Conservation (phyloP, 805 yeast genomes). For the Komagataella pastoris region DNA sequence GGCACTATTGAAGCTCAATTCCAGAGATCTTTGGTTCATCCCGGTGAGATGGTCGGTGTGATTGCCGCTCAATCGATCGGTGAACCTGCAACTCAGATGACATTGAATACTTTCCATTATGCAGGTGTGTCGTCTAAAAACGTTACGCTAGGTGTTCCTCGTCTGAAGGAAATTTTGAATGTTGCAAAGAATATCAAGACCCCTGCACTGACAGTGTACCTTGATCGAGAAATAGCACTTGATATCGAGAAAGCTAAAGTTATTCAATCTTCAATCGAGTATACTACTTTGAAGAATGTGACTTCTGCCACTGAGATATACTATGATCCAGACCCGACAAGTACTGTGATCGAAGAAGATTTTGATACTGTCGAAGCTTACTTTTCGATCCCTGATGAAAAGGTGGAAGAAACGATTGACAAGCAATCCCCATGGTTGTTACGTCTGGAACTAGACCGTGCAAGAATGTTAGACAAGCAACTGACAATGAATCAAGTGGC, state of each 20-base stretch:
- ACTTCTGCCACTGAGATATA: constrained; percentile 95
- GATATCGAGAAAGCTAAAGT: constrained; percentile 92
- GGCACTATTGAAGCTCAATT: constrained; percentile 93
- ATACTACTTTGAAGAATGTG: constrained; percentile 86
- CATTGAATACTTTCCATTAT: constrained; percentile 93
- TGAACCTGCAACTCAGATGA: constrained; percentile 98
- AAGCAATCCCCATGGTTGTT: constrained; percentile 97
- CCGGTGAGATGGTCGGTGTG: constrained; percentile 98
- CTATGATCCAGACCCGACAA: constrained; percentile 96
- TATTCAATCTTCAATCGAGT: constrained; percentile 94
- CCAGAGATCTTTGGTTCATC: constrained; percentile 81
- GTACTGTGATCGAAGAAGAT: constrained; percentile 95
- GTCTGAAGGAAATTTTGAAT: constrained; percentile 93
- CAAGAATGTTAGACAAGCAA: constrained; percentile 96
- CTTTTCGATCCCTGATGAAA: constrained; percentile 96
- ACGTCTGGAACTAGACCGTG: constrained; percentile 95
- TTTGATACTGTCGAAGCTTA: constrained; percentile 94
- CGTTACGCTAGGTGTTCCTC: constrained; percentile 94
- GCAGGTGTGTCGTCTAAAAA: constrained; percentile 97
- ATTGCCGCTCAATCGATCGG: constrained; percentile 97
- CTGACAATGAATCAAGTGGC: constrained; percentile 98
- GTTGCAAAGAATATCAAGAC: constrained; percentile 98
- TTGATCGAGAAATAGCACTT: constrained; percentile 64
- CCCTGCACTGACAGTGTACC: constrained; percentile 96
- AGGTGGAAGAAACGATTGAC: constrained; percentile 85